These are phyloP conservation scores for Dittrichia graveolens DNA, from an alignment of 129 eudicot species.

Conservation along the genomic window DNA sequence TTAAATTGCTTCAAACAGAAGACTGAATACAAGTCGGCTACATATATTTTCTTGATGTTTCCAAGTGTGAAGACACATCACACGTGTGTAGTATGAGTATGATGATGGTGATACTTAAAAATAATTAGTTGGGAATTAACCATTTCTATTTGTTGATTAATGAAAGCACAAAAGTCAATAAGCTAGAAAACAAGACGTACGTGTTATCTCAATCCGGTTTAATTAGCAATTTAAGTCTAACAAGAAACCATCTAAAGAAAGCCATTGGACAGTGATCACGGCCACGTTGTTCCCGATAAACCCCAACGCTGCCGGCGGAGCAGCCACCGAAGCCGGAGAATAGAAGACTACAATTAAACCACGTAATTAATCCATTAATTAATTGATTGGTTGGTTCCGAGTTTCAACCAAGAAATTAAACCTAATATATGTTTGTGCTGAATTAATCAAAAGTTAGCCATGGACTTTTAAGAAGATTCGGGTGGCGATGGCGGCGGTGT, in stretches of 20 bases:
- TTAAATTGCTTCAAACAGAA: background rate
- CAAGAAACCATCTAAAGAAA: constrained; percentile 10
- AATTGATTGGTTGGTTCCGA: background rate
- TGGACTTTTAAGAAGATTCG: constrained; percentile 12
- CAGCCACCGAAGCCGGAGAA: constrained; percentile 12
- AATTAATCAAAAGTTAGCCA: background rate
- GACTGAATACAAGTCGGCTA: background rate
- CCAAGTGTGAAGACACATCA: constrained; percentile 23
- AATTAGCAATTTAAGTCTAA: background rate
- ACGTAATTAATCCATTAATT: constrained; percentile 16
- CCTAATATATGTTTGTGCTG: constrained; percentile 39
- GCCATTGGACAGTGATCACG: background rate
- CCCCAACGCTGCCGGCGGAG: background rate
- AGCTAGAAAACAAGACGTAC: constrained; percentile 6
- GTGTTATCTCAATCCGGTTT: constrained; percentile 14
- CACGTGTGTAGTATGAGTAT: background rate
- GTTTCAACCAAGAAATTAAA: constrained; percentile 3
- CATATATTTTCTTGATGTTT: constrained; percentile 19
- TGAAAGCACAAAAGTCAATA: constrained; percentile 16
- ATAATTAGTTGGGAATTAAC: background rate
- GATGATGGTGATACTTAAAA: constrained; percentile 2
- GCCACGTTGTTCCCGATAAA: constrained; percentile 3
- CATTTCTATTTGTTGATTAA: background rate
- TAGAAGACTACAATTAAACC: background rate
- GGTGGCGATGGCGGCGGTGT: constrained; percentile 18